Conservation (phyloP, 768 basidiomycete species). For the Rhodotorula kratochvilovae region DNA sequence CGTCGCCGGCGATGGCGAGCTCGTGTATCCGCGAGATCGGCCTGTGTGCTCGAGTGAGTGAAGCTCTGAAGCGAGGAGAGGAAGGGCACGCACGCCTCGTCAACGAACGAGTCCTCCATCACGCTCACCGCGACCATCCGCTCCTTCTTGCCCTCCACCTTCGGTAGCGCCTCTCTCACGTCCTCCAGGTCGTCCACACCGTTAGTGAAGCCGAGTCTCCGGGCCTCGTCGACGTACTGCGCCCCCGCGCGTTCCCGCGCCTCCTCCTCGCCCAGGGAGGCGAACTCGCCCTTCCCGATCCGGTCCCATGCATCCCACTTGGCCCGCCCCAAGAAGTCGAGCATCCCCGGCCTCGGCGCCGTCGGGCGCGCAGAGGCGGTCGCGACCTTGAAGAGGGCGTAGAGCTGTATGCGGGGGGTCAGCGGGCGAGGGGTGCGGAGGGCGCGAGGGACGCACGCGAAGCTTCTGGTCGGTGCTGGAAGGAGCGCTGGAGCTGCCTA, state of each 20-base stretch:
- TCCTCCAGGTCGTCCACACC: background rate
- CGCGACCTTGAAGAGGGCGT: conserved; percentile 33
- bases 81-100: conserved; percentile 20
- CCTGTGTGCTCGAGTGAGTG: too few relatives aligned
- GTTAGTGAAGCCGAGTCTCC: background rate
- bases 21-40: conserved; percentile 25
- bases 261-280: background rate
- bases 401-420: conserved; percentile 20
- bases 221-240: conserved; percentile 19
- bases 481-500: background rate
- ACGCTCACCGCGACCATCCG: conserved; percentile 27
- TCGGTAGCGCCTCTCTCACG: background rate
- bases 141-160: conserved; percentile 12
- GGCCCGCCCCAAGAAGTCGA: conserved; percentile 27
- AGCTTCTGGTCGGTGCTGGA: conserved; percentile 26
- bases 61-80: too few relatives aligned
- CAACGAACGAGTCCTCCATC: conserved; percentile 12
- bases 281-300: background rate
- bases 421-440: background rate
- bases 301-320: conserved; percentile 36
- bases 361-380: conserved; percentile 2
- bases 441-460: background rate
- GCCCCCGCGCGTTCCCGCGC: background rate
- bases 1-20: conserved; percentile 22
- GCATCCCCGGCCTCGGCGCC: conserved; percentile 12